Percentiles rank a stretch among this genome's conserved stretches.
Conservation (phyloP, 345 rosid genomes). For the Ceriops zippeliana region DNA sequence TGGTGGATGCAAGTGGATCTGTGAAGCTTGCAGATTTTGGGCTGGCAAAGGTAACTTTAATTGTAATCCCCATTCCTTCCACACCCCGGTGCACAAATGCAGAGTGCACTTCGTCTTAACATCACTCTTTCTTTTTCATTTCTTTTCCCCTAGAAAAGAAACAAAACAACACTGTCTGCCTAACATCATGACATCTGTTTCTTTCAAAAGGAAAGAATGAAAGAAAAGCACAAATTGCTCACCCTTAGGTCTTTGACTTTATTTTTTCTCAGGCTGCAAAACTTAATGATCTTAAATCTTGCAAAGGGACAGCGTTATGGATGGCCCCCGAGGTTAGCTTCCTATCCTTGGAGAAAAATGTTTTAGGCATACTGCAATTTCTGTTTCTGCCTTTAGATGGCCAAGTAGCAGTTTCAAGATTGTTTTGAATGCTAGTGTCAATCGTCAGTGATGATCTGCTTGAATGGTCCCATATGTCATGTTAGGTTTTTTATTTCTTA, state of each 20-base stretch:
- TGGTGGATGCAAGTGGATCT: slow-evolving; percentile 31
- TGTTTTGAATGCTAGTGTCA: not conserved
- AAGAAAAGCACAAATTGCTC: not conserved
- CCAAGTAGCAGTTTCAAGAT: not conserved
- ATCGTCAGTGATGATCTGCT: too few species aligned
- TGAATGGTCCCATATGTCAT: too few species aligned
- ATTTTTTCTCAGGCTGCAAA: slow-evolving; percentile 19
- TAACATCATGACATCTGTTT: too few species aligned
- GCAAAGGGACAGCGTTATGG: slow-evolving; percentile 23
- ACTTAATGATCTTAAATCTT: slow-evolving; percentile 20
- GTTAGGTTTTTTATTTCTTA: too few species aligned
- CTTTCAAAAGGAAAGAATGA: too few species aligned
- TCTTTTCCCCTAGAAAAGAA: too few species aligned
- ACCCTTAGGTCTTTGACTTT: not conserved
- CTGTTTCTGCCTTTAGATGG: not conserved
- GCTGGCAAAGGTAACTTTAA: slow-evolving; percentile 29
- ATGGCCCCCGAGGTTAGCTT: slow-evolving; percentile 29
- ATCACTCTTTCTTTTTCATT: too few species aligned
- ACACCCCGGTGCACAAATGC: not conserved
- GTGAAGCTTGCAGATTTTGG: slow-evolving; percentile 47
- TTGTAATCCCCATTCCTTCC: not conserved
- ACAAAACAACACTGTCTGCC: too few species aligned
- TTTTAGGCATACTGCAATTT: not conserved
- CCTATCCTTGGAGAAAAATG: not conserved
- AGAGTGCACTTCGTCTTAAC: too few species aligned